These are phyloP conservation scores for Parathielavia hyrcaniae DNA, from an alignment of 495 filamentous ascomycete species.

Conservation along the genomic window DNA sequence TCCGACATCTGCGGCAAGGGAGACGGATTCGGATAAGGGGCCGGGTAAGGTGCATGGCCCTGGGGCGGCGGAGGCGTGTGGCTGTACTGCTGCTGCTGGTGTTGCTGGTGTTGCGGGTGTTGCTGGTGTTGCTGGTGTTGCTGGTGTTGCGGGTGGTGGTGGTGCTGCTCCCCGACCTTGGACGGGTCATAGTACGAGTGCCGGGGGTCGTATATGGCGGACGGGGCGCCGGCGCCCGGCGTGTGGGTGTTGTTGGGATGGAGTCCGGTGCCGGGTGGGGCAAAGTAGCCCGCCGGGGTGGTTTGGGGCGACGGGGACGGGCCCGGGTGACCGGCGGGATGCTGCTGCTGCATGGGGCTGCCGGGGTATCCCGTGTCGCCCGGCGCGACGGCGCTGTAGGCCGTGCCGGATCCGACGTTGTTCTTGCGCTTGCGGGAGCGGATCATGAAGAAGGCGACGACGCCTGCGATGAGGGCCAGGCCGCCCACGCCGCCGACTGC, in stretches of 20 bases:
- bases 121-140: no score
- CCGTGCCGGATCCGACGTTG: slow-evolving; percentile 2
- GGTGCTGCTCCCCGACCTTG: slow-evolving; percentile 12
- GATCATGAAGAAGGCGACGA: slow-evolving; percentile 21
- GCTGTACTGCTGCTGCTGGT: not conserved
- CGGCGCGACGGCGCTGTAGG: slow-evolving; percentile 21
- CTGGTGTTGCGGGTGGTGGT: not conserved
- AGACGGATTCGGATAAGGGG: slow-evolving; percentile 1
- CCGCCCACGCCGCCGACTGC: slow-evolving; percentile 28
- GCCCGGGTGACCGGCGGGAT: slow-evolving; percentile 1
- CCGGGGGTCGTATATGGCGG: slow-evolving; percentile 11
- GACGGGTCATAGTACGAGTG: slow-evolving; percentile 21
- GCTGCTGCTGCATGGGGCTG: not conserved
- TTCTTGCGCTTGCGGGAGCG: slow-evolving; percentile 21
- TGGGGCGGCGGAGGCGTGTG: slow-evolving; percentile 1
- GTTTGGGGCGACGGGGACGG: slow-evolving; percentile 14
- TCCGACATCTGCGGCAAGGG: slow-evolving; percentile 15
- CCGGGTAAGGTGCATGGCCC: slow-evolving; percentile 2
- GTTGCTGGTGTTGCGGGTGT: no score
- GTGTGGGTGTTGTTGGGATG: slow-evolving; percentile 12
- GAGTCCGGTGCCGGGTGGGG: not conserved
- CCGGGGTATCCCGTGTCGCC: slow-evolving; percentile 10
- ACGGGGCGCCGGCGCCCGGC: not conserved
- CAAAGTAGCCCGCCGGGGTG: slow-evolving; percentile 12
- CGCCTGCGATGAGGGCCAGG: slow-evolving; percentile 19